Evolutionary conservation across 2,329 filamentous ascomycete species (phyloP).

Genomic region (Sporothrix phasma): DNA sequence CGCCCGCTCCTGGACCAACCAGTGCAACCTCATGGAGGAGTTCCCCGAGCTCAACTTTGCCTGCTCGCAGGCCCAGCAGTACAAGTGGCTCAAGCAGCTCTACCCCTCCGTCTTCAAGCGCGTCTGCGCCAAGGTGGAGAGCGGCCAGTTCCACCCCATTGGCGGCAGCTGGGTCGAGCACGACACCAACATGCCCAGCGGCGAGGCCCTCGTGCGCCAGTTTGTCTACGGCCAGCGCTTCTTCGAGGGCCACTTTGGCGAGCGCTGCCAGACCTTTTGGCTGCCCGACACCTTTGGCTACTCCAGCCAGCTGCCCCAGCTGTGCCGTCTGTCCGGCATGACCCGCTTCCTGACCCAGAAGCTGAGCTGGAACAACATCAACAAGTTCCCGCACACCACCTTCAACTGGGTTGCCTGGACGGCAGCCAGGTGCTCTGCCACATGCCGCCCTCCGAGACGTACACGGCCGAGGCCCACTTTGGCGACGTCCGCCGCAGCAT

Average conservation of each 20-base stretch:
- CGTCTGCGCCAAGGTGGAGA: slow-evolving; percentile 82
- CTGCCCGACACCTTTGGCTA: slow-evolving; percentile 97
- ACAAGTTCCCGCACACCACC: slow-evolving; percentile 95
- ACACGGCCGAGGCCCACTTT: slow-evolving; percentile 89
- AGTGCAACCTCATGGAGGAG: slow-evolving; percentile 88
- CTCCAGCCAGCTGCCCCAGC: slow-evolving; percentile 84
- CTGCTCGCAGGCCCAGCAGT: slow-evolving; percentile 91
- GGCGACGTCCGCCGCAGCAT: slow-evolving; percentile 87
- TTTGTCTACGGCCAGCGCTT: slow-evolving; percentile 93
- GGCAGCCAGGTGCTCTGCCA: slow-evolving; percentile 95
- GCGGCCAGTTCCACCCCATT: slow-evolving; percentile 86
- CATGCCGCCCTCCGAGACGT: slow-evolving; percentile 93
- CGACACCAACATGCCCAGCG: slow-evolving; percentile 93
- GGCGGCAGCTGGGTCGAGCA: slow-evolving; percentile 98
- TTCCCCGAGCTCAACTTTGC: slow-evolving; percentile 92
- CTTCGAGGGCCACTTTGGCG: slow-evolving; percentile 87
- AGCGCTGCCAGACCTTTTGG: slow-evolving; percentile 88
- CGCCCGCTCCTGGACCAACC: slow-evolving; percentile 89
- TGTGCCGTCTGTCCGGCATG: slow-evolving; percentile 93
- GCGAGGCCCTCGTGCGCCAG: slow-evolving; percentile 86
- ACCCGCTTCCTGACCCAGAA: slow-evolving; percentile 95
- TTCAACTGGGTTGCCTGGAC: slow-evolving; percentile 98
- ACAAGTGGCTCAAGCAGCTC: slow-evolving; percentile 87
- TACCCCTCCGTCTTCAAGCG: slow-evolving; percentile 86
- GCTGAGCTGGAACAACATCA: slow-evolving; percentile 99